Evolutionary conservation across 2,329 filamentous ascomycete species (phyloP).

Genomic region (Aspergillus eucalypticola): DNA sequence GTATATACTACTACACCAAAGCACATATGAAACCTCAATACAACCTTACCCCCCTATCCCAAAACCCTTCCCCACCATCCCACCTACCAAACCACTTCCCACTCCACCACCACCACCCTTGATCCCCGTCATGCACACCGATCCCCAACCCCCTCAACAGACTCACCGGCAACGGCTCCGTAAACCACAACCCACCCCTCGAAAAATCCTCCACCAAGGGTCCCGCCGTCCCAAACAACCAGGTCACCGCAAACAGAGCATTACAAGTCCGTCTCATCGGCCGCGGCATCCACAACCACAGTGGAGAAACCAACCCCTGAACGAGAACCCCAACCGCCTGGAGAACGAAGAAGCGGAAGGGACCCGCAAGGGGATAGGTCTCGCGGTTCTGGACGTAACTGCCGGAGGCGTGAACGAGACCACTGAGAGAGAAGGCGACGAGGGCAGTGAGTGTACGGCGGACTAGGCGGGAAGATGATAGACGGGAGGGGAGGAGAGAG

Average conservation of each 20-base stretch:
- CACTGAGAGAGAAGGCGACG: slow-evolving; percentile 38
- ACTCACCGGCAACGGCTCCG: slow-evolving; percentile 79
- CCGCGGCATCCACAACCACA: slow-evolving; percentile 42
- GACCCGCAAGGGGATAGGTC: slow-evolving; percentile 55
- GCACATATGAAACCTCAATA: too few species aligned
- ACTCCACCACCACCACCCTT: slow-evolving; percentile 69
- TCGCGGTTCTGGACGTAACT: slow-evolving; percentile 66
- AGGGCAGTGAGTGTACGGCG: slow-evolving; percentile 28
- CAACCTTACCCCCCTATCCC: slow-evolving; percentile 53
- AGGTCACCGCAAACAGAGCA: slow-evolving; percentile 61
- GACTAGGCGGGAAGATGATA: slow-evolving; percentile 18
- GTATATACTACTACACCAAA: too few species aligned
- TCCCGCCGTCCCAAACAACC: slow-evolving; percentile 67
- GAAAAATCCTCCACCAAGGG: slow-evolving; percentile 76
- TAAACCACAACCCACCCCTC: slow-evolving; percentile 72
- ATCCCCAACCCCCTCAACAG: slow-evolving; percentile 66
- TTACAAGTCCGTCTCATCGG: slow-evolving; percentile 58
- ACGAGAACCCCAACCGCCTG: slow-evolving; percentile 66
- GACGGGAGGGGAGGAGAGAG: slow-evolving; percentile 27
- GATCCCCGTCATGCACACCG: slow-evolving; percentile 62
- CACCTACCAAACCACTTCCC: slow-evolving; percentile 59
- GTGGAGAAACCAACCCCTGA: slow-evolving; percentile 47
- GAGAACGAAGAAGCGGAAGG: slow-evolving; percentile 69
- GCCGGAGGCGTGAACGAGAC: slow-evolving; percentile 66
- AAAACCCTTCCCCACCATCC: slow-evolving; percentile 62